These are phyloP conservation scores for Syzygium jambos DNA, from an alignment of 345 rosid genomes.

Conservation along the genomic window DNA sequence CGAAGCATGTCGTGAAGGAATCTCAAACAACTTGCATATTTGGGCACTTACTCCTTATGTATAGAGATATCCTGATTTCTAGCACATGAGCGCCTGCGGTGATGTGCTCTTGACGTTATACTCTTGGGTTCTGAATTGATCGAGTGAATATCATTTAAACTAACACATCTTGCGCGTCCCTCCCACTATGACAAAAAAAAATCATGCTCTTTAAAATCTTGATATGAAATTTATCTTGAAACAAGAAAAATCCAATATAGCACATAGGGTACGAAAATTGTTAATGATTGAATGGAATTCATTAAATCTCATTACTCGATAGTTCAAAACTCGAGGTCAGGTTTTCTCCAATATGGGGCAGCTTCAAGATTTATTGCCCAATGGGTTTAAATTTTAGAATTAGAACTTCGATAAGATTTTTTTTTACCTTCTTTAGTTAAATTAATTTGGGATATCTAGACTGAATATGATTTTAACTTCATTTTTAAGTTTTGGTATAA, in stretches of 20 bases:
- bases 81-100: background rate
- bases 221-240: background rate
- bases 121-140: background rate
- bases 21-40: background rate
- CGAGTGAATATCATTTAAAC: background rate
- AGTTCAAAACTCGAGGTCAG: accelerated
- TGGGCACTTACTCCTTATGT: background rate
- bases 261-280: background rate
- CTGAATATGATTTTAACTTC: background rate
- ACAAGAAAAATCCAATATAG: background rate
- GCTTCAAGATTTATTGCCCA: background rate
- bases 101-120: background rate
- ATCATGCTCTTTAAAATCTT: background rate
- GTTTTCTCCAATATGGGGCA: background rate
- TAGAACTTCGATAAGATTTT: background rate
- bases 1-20: background rate
- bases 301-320: background rate
- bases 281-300: background rate
- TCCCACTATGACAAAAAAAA: background rate
- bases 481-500: background rate
- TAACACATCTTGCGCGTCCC: background rate
- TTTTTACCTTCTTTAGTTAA: background rate
- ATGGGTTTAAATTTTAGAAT: background rate
- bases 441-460: background rate
- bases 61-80: background rate